Percentiles rank a stretch among this genome's conserved stretches.
Conservation (phyloP, 2,329 filamentous ascomycete genomes). For the Sordariomycetes sp. region DNA sequence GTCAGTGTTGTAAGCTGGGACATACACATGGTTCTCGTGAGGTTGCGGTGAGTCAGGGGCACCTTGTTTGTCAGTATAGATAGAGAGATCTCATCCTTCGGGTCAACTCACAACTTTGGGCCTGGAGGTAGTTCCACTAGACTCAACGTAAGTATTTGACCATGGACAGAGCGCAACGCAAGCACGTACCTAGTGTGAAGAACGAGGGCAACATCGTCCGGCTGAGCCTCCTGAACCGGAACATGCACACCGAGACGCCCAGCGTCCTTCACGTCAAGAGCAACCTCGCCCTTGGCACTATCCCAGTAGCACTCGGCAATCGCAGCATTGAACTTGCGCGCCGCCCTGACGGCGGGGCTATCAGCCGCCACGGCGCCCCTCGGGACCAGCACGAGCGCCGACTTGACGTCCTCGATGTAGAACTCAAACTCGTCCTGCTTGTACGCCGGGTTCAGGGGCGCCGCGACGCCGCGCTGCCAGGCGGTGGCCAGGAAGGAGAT, state of each 20-base stretch:
- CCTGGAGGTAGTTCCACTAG: constrained; percentile 64
- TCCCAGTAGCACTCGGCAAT: constrained; percentile 82
- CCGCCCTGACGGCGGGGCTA: constrained; percentile 62
- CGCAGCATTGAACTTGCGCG: constrained; percentile 67
- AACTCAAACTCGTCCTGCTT: constrained; percentile 87
- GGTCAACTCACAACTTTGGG: constrained; percentile 57
- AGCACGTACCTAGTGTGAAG: constrained; percentile 53
- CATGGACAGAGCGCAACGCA: not conserved
- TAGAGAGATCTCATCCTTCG: not conserved
- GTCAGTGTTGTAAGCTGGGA: not conserved
- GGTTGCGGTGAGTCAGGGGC: constrained; percentile 67
- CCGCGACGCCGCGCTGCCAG: constrained; percentile 75
- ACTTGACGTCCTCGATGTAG: constrained; percentile 79
- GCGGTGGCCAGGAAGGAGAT: constrained; percentile 74
- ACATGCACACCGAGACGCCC: constrained; percentile 46
- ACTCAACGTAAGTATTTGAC: not conserved
- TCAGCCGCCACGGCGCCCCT: constrained; percentile 52
- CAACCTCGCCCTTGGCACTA: constrained; percentile 46
- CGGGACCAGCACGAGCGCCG: constrained; percentile 64
- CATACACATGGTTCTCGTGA: constrained; percentile 67
- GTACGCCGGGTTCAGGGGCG: constrained; percentile 78
- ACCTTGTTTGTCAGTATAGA: constrained; percentile 28
- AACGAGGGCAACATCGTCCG: constrained; percentile 72
- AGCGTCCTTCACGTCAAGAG: constrained; percentile 63
- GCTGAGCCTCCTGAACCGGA: constrained; percentile 34